Base-by-base conservation (phyloP, 768 basidiomycete species). In the Mycena floridula region DNA sequence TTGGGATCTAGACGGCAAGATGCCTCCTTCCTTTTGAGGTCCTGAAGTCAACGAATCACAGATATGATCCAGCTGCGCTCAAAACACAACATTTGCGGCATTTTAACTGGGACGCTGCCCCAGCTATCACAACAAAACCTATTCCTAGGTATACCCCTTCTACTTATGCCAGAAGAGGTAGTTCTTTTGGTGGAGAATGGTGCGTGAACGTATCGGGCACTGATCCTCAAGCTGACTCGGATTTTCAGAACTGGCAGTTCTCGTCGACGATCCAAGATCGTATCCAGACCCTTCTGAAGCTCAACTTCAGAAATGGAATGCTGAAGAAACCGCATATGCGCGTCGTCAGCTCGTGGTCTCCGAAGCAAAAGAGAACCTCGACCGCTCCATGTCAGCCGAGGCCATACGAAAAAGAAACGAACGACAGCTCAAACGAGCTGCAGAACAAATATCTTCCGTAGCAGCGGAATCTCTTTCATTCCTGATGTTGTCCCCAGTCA, bases 61-160 rank as follows among this genome's bases (percentile, higher is more conserved):
- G n/a, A n/a, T n/a, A n/a, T n/a, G n/a, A n/a, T n/a, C n/a, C n/a
- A n/a, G n/a, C n/a, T n/a, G n/a, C n/a, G n/a, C n/a, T 78, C 85
- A 24, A 66, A 82, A 52, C 82, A 96, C 62, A 81, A 72, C 45
- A 75, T 98, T 38, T 92, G 89, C 55, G 93, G 95, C 26, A 70
- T 91, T 36, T 65, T 97, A 36, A 75, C 81, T 1, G 96, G 96
- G 0, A 98, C 96, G 1, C 77, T 99, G 12, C 94, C 96, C 2
- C 91, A 93, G 58, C 73, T 98, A 1, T 83, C 92, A 2, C 94
- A 97, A 55, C 96, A 99, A 64, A 99, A 99, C 68, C 79, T 87
- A 2, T 99, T 99, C 59, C 72, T 99, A 25, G 96, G 96, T 6
- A 66, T 92, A n/a, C 96, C 96, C 1, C 69, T 96, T 5, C 68